Conservation (phyloP, 176 grass and related monocot species). For the maize (Zea mays) region DNA sequence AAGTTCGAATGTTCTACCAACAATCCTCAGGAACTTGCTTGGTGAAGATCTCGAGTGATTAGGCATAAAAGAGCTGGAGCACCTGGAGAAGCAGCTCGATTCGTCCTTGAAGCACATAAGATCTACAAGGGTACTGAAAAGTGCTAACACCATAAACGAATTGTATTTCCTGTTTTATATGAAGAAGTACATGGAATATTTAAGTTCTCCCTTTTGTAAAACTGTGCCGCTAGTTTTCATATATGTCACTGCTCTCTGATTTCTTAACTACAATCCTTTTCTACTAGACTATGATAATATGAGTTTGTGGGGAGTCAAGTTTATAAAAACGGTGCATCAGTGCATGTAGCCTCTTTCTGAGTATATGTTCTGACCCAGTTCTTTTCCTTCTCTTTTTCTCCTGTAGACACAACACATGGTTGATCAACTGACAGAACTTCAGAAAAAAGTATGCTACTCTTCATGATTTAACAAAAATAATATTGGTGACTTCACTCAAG, state of each 20-base stretch:
- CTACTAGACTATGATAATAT: not conserved
- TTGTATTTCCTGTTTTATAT: not conserved
- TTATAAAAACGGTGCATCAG: not conserved
- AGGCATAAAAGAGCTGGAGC: slow-evolving; percentile 70
- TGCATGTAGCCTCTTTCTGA: not conserved
- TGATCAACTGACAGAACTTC: slow-evolving; percentile 63
- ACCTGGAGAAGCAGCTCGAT: slow-evolving; percentile 86
- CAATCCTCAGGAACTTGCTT: slow-evolving; percentile 74
- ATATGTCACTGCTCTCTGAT: not conserved
- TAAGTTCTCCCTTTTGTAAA: not conserved
- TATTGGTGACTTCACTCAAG: not conserved
- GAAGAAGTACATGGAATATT: not conserved
- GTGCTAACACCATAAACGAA: not conserved
- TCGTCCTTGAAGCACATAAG: slow-evolving; percentile 83
- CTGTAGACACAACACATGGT: slow-evolving; percentile 72
- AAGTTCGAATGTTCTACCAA: not conserved
- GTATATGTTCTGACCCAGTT: not conserved
- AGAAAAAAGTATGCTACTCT: slow-evolving; percentile 61
- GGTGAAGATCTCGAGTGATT: slow-evolving; percentile 75
- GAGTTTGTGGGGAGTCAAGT: not conserved
- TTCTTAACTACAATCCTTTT: not conserved
- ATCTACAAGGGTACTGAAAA: slow-evolving; percentile 70
- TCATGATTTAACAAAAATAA: not conserved
- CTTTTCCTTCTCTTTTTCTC: not conserved
- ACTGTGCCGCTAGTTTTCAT: too few relatives aligned